Base-by-base conservation (phyloP, 352 stramenopile species). In the Globisporangium lucens region DNA sequence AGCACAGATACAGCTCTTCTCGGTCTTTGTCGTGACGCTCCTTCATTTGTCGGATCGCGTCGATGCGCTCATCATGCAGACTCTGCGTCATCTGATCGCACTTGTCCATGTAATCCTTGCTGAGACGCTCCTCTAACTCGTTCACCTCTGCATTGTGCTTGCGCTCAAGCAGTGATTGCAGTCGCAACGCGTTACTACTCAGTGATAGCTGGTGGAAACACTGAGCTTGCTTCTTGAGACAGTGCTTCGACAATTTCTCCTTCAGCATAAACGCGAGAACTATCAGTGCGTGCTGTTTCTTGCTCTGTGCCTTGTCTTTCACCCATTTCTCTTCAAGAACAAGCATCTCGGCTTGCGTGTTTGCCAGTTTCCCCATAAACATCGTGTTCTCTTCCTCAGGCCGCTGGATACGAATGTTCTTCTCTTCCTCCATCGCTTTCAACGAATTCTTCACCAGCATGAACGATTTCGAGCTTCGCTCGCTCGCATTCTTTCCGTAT, bases 341-440 rank as follows among this genome's bases (percentile, higher is more conserved):
- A 1, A 90, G 58, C 49, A 86, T 73, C 9, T 91, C 81, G 4
- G 78, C 81, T 72, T 91, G 80, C 2, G 78, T 68, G 13, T 75
- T 73, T 2, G 83, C 83, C 30, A 91, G 60, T 52, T 89, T 87
- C 17, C 71, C 51, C 71, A 91, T 77, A 46, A 84, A 88, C 55
- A 76, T 52, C 0, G 65, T 38, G 9, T 80, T 81, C 24, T 90
- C 83, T 6, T 77, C 78, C 13, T 90, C 78, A 0, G 90, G 66
- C 5, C 77, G 78, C 55, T 76, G 65, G 27, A 91, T 85, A 0
- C 76, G 72, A 24, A 69, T 36, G 27, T 78, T 82, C 61, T 91
- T 91, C 36, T 92, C 82, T n/a, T 85, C 73, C 59, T 91, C 86
- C 71, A 91, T 75, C 0, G 71, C 67, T 29, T 85, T 78, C 24